Evolutionary conservation across 106 monocot genomes (phyloP).

Genomic region (Iris macrosiphon): DNA sequence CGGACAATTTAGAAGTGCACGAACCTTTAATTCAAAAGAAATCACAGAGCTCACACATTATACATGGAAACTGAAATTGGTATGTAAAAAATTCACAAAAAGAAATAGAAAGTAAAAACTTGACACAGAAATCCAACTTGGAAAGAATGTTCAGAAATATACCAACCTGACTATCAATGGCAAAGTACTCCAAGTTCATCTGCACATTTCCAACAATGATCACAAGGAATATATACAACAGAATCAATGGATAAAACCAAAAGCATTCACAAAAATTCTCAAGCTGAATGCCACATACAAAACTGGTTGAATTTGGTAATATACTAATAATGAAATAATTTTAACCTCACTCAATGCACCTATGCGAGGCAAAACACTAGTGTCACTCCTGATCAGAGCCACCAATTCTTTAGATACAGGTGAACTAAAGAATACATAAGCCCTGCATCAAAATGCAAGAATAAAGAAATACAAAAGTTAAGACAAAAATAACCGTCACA

Average conservation of each 20-base stretch:
- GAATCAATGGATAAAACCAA: too few species aligned
- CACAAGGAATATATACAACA: not conserved
- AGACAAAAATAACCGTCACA: conserved; percentile 2
- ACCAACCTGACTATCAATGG: conserved; percentile 90
- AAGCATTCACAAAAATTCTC: too few species aligned
- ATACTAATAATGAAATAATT: conserved; percentile 1
- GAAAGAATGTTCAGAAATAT: not conserved
- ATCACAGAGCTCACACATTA: too few species aligned
- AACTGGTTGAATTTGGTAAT: conserved; percentile 1
- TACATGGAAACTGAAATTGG: too few species aligned
- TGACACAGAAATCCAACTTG: too few species aligned
- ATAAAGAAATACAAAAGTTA: not conserved
- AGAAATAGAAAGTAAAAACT: not conserved
- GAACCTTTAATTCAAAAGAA: too few species aligned
- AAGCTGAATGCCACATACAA: too few species aligned
- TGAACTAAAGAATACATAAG: conserved; percentile 97
- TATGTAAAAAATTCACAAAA: too few species aligned
- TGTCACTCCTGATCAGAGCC: conserved; percentile 63
- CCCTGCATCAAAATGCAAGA: conserved; percentile 47
- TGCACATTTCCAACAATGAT: conserved; percentile 31
- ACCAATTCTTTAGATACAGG: conserved; percentile 74
- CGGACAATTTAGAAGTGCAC: too few species aligned
- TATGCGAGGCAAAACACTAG: conserved; percentile 80
- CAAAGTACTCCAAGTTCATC: conserved; percentile 99
- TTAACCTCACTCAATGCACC: conserved; percentile 94